Base-by-base conservation (phyloP, 257 asterid species). In the Capsicum chinense region DNA sequence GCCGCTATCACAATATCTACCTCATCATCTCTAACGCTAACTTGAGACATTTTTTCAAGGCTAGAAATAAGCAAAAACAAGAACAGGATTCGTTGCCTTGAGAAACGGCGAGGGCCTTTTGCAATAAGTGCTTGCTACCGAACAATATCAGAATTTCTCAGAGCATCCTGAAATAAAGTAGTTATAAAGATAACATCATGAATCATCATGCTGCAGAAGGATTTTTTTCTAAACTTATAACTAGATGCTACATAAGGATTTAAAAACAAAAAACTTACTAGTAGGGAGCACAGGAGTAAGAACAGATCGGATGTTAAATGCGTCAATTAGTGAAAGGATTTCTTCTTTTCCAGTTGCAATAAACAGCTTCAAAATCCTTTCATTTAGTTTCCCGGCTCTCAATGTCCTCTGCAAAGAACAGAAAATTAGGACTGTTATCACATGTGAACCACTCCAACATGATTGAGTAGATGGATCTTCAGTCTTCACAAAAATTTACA, bases 371-470 rank as follows among this genome's bases (percentile, higher is more conserved):
- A 97, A 83, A 85, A 95, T 90, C 93, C 83, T 93, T 90, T 97
- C 99, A 79, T 91, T 97, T 87, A 97, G 91, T 88, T 97, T 97
- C 82, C 99, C 99, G 86, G 99, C 97, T 86, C 89, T 89, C 85
- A 97, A 85, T 57, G 95, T 95, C 90, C 93, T 92, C 99, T 97
- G 93, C 80, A 71, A 85, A 73, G 84, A 87, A 59, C 85, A 85
- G 47, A 56, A 33, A 33, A 48, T 7, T 62, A 54, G 17, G 70
- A 17, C 9, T 82, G n/a, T 16, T 47, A 54, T n/a, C 50, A 56
- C 81, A 54, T 54, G 64, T 78, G 62, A 78, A 26, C 50, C 33
- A 56, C 50, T 78, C 64, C 26, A 78, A 78, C 50, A 26, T 14
- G 64, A 78, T 54, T 54, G 12, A 14, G 26, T 54, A 78, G 5